phyloP scores from a whole-genome alignment of 1,139 yeast genomes.

The Pichia sp. region DNA sequence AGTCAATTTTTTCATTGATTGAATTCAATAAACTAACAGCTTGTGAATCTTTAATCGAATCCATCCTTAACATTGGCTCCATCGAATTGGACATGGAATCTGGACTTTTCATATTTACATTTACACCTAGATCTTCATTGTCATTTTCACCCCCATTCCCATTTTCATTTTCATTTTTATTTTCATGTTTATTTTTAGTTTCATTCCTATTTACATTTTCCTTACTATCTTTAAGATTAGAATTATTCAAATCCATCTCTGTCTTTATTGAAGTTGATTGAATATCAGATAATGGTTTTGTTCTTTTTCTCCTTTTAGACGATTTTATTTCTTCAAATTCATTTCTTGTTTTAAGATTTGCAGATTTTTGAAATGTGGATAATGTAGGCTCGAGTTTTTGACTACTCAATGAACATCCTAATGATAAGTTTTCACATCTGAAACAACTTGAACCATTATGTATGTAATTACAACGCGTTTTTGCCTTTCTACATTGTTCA shows the following conservation, averaged over 20 bases:
- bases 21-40: background rate
- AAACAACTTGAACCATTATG: slow-evolving; percentile 20
- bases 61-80: background rate
- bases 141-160: too few species aligned
- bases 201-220: too few species aligned
- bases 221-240: too few species aligned
- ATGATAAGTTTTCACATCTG: slow-evolving; percentile 22
- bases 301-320: slow-evolving; percentile 1
- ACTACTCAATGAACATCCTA: slow-evolving; percentile 19
- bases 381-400: slow-evolving; percentile 2
- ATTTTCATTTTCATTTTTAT: too few species aligned
- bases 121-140: background rate
- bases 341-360: slow-evolving; percentile 7
- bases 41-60: background rate
- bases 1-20: slow-evolving; percentile 10
- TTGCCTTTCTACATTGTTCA: slow-evolving; percentile 22
- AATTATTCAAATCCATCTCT: too few species aligned
- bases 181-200: too few species aligned
- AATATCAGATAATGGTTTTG: background rate
- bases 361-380: slow-evolving; percentile 12
- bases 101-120: background rate
- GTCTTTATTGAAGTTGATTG: too few species aligned
- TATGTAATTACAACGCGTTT: slow-evolving; percentile 23
- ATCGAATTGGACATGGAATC: background rate
- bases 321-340: background rate